Base-by-base conservation (phyloP, 805 yeast genomes). In the Brettanomyces sp. region DNA sequence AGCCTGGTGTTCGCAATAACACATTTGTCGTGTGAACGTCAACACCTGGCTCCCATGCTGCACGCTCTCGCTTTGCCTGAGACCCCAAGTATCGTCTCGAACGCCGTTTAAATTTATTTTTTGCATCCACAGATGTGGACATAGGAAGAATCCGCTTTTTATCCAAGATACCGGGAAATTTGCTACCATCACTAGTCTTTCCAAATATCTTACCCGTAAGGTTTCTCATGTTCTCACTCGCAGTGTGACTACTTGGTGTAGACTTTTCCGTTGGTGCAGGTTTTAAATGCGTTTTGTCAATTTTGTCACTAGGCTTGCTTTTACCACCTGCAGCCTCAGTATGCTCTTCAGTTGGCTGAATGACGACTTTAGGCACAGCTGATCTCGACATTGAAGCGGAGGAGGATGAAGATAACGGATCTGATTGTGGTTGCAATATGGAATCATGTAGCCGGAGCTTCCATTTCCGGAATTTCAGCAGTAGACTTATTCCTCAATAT, bases 41-140 rank as follows among this genome's bases (percentile, higher is more conserved):
- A 25, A 77, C 68, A 18, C 84, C 84, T 0, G 84, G 83, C 52
- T 78, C 84, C 75, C 78, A 74, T 23, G 73, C 77, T 4, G 76
- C 68, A 41, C 73, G 55, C 43, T 63, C 66, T 37, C 70, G 62
- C 18, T 69, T 68, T 24, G 61, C 58, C 9, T 64, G 59, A n/a
- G 70, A 58, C 5, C 69, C 71, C 3, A 52, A 50, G 48, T 69
- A 70, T 35, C 55, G 60, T 35, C 69, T 51, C 5, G 57, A 49
- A 11, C 44, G 42, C 14, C 45, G 46, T 24, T 23, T 35, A 7
- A 7, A 14, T 12, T 18, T 38, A 28, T 3, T 28, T 9, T 28
- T 28, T 28, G 32, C 32, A 9, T 28, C 32, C 32, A 28, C 32
- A 14, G 25, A 12, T 18, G 22, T 14, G 13, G 41, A 24, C 22